These are phyloP conservation scores for Pyrenula massariospora DNA, from an alignment of 495 filamentous ascomycete genomes.

Conservation along the genomic window DNA sequence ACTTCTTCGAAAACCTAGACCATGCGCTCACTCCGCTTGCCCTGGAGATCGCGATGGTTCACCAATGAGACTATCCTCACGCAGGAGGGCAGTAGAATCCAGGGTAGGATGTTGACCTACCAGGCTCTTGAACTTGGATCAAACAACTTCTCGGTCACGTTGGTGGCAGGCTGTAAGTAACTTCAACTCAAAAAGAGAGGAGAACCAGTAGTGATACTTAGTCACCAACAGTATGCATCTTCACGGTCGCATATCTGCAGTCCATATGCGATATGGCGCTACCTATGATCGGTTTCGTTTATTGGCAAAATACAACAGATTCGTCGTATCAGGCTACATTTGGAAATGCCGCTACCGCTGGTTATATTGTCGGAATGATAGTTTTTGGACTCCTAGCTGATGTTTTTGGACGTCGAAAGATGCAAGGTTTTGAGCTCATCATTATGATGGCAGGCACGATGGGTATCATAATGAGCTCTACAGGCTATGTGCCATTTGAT, in stretches of 20 bases:
- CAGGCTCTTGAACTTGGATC: background rate
- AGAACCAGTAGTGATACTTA: background rate
- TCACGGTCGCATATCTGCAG: conserved; percentile 49
- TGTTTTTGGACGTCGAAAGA: conserved; percentile 33
- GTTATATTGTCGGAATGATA: conserved; percentile 42
- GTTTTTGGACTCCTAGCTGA: conserved; percentile 45
- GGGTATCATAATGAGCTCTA: conserved; percentile 21
- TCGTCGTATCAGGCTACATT: conserved; percentile 21
- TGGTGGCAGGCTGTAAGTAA: background rate
- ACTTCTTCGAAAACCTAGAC: no score
- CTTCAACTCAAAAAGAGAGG: background rate
- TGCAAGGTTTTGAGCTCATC: conserved; percentile 47
- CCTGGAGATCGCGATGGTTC: background rate
- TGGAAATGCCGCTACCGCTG: conserved; percentile 35
- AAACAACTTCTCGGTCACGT: background rate
- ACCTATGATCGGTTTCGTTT: conserved; percentile 40
- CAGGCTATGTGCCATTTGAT: conserved; percentile 5
- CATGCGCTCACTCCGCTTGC: background rate
- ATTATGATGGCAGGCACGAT: conserved; percentile 36
- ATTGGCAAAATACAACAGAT: conserved; percentile 25
- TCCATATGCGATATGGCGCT: conserved; percentile 43
- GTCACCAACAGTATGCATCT: conserved; percentile 30
- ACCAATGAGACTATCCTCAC: background rate
- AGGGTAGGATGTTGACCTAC: background rate
- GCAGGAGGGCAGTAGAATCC: background rate